Evolutionary conservation across 2,329 filamentous ascomycete species (phyloP), one percentile per base, ranked within the genome.

Genomic region (Fusarium tricinctum): DNA sequence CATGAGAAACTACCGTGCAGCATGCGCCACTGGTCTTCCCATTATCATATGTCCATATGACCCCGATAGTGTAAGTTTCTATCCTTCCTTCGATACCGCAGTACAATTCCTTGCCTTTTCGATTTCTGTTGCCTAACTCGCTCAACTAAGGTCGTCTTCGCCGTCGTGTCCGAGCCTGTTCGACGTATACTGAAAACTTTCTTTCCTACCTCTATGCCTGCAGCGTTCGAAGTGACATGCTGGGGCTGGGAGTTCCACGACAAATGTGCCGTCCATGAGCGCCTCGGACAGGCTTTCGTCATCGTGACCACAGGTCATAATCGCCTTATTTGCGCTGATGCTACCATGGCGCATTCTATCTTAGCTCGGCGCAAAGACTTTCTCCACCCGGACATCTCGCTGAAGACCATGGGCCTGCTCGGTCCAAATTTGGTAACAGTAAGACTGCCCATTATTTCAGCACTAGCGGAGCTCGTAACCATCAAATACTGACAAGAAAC

Each of bases 191-290:
- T 43, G 10, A 43, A 19, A 17, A 15, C 20, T 22, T 8, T 23
- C 8, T 6, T 43, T 13, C 20, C 40, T 23, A 22, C 40, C 22
- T 20, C 20, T 5, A 22, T 17, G 20, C 14, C 22, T 15, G 10
- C 14, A 15, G 8, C 20, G 0, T 43, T 43, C 3, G 20, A 23
- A 14, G 14, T 43, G 13, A 23, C 40, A 13, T 43, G 40, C 4
- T 43, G 40, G 40, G 40, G 40, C 14, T 43, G 20, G 20, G 40
- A 43, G 40, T 43, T 43, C 14, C 40, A 43, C 8, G n/a, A 43
- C 12, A 43, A 43, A 43, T 19, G 40, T 17, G 14, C 40, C 22
- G 20, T 8, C 22, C 40, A 43, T 10, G 40, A 43, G 14, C 40
- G 40, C 3, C 40, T 43, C 9, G 40, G 40, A 23, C 20, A 43